phyloP scores from a whole-genome alignment of 768 basidiomycete genomes.

The Serpula lacrymans region DNA sequence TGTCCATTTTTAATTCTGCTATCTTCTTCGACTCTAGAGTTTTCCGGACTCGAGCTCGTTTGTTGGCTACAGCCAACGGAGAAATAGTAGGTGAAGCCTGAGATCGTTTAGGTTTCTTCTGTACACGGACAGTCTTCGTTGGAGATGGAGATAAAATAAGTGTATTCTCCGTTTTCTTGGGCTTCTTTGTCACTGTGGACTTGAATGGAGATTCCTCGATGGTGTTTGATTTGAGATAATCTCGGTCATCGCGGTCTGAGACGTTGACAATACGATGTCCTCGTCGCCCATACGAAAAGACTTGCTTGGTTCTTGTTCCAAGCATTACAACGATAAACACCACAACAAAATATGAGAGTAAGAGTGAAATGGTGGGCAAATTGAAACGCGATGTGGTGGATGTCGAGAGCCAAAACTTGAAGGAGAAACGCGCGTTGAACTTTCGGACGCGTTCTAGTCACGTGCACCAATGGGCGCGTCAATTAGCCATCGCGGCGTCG shows the following conservation, averaged over 20 bases:
- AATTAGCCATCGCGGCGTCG: constrained; percentile 3
- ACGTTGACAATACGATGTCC: constrained; percentile 56
- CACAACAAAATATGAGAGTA: background rate
- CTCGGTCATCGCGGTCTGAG: constrained; percentile 28
- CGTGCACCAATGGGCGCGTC: background rate
- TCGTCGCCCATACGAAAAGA: constrained; percentile 64
- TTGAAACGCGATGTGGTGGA: background rate
- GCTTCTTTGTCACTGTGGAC: constrained; percentile 3
- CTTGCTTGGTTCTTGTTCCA: constrained; percentile 59
- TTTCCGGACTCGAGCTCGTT: constrained; percentile 23
- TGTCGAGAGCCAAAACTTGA: background rate
- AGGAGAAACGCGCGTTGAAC: background rate
- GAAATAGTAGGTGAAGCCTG: constrained; percentile 16
- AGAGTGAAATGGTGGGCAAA: background rate
- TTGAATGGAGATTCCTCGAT: constrained; percentile 5
- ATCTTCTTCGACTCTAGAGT: constrained; percentile 11
- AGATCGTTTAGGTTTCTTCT: constrained; percentile 11
- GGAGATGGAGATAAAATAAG: constrained; percentile 20
- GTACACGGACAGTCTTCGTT: constrained; percentile 5
- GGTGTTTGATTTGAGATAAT: constrained; percentile 36
- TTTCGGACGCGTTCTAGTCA: constrained; percentile 6
- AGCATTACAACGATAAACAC: constrained; percentile 39
- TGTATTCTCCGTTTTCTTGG: constrained; percentile 18
- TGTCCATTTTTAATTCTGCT: constrained; percentile 5
- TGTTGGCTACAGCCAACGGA: constrained; percentile 25